A percentile compares a stretch with the other conserved stretches of the same genome.
phyloP scores from a whole-genome alignment of 257 asterid genomes.

The Striga asiatica region DNA sequence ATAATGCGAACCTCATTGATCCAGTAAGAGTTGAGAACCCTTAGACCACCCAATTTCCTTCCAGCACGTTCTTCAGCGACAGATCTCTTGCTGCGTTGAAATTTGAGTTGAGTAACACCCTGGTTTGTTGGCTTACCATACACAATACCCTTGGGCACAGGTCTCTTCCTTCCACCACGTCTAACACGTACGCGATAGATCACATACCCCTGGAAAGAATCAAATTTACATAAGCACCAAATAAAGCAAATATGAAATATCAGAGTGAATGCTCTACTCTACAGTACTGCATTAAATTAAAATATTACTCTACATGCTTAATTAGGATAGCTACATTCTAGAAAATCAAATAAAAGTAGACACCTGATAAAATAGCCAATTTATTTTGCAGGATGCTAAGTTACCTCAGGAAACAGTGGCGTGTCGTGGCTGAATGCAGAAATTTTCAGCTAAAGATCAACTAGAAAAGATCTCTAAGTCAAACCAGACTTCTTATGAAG shows the following conservation, averaged over 20 bases:
- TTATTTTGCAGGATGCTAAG: too few relatives aligned
- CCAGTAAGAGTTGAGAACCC: background rate
- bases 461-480: too few relatives aligned
- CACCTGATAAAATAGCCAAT: too few relatives aligned
- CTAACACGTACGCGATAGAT: slow-evolving; percentile 1
- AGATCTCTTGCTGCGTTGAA: slow-evolving; percentile 7
- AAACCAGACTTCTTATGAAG: too few relatives aligned
- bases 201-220: background rate
- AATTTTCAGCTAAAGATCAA: too few relatives aligned
- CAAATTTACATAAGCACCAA: background rate
- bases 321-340: too few relatives aligned
- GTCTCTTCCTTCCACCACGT: slow-evolving; percentile 8
- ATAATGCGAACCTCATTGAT: background rate
- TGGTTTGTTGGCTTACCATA: slow-evolving; percentile 5
- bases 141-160: slow-evolving; percentile 3
- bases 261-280: too few relatives aligned
- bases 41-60: background rate
- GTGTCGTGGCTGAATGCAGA: too few relatives aligned
- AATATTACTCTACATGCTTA: too few relatives aligned
- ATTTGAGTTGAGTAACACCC: background rate
- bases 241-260: background rate
- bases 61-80: slow-evolving; percentile 6
- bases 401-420: too few relatives aligned
- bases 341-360: too few relatives aligned
- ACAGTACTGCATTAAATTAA: too few relatives aligned